phyloP scores from a whole-genome alignment of 371 early-diverging fungal species.

The Rhizopus delemar region DNA sequence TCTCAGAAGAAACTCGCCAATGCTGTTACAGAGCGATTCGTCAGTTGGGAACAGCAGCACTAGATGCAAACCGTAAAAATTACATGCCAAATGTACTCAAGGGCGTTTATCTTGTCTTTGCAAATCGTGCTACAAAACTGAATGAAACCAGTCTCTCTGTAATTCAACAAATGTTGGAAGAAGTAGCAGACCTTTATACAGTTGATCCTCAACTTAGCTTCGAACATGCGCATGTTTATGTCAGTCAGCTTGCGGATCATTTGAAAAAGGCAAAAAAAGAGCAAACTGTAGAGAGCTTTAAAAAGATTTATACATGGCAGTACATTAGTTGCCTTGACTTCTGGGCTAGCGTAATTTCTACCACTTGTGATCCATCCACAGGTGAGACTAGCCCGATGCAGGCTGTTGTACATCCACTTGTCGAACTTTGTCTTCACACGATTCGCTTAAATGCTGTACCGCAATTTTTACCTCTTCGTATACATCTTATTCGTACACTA shows the following conservation, averaged over 20 bases:
- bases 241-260: slow-evolving; percentile 87
- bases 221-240: slow-evolving; percentile 86
- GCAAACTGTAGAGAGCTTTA: slow-evolving; percentile 79
- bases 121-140: slow-evolving; percentile 72
- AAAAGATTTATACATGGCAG: slow-evolving; percentile 92
- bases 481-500: slow-evolving; percentile 77
- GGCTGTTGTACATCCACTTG: slow-evolving; percentile 35
- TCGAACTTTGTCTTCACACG: slow-evolving; percentile 37
- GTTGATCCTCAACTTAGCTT: slow-evolving; percentile 72
- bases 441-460: slow-evolving; percentile 79
- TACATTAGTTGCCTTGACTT: slow-evolving; percentile 85
- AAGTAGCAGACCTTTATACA: slow-evolving; percentile 84
- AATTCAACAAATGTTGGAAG: slow-evolving; percentile 83
- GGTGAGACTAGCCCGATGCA: slow-evolving; percentile 41
- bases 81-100: slow-evolving; percentile 59
- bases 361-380: slow-evolving; percentile 58
- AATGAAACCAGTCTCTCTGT: slow-evolving; percentile 70
- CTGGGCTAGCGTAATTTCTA: slow-evolving; percentile 79
- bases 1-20: slow-evolving; percentile 67
- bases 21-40: slow-evolving; percentile 50
- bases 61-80: slow-evolving; percentile 36
- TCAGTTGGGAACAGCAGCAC: slow-evolving; percentile 32
- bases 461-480: slow-evolving; percentile 87
- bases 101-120: slow-evolving; percentile 80
- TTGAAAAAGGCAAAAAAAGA: slow-evolving; percentile 81